Evolutionary conservation across 768 basidiomycete genomes (phyloP).

Genomic region (Rhizopogon rudus): DNA sequence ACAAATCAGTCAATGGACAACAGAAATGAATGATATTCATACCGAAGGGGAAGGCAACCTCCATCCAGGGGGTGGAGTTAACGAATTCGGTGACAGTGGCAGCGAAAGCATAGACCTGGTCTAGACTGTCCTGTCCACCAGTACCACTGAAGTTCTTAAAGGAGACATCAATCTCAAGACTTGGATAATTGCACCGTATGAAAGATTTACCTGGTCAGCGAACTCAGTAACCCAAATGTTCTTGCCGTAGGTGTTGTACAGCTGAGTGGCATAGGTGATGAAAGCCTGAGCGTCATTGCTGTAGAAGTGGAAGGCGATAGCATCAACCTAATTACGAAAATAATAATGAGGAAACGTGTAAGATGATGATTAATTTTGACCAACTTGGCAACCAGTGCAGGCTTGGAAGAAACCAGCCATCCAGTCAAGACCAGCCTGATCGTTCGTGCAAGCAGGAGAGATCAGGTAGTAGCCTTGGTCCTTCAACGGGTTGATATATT

Average conservation of each 20-base stretch:
- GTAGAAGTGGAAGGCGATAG: constrained; percentile 67
- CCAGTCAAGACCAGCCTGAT: constrained; percentile 58
- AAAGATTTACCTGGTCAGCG: constrained; percentile 50
- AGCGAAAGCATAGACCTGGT: constrained; percentile 48
- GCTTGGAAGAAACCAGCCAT: constrained; percentile 49
- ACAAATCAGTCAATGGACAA: constrained; percentile 4
- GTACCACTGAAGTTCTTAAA: constrained; percentile 48
- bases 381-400: constrained; percentile 51
- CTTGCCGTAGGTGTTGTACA: constrained; percentile 38
- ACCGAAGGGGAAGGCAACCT: constrained; percentile 60
- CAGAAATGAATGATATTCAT: constrained; percentile 10
- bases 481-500: constrained; percentile 56
- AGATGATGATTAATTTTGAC: constrained; percentile 17
- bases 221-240: constrained; percentile 66
- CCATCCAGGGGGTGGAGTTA: constrained; percentile 34
- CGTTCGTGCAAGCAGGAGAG: constrained; percentile 66
- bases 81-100: constrained; percentile 37
- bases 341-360: not conserved
- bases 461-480: constrained; percentile 50
- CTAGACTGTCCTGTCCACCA: constrained; percentile 33
- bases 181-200: not conserved
- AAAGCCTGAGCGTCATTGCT: constrained; percentile 43
- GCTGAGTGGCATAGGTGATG: constrained; percentile 43
- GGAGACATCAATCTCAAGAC: not conserved
- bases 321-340: constrained; percentile 40